Conservation (phyloP, 495 filamentous ascomycete species). For the Clohesyomyces aquaticus region DNA sequence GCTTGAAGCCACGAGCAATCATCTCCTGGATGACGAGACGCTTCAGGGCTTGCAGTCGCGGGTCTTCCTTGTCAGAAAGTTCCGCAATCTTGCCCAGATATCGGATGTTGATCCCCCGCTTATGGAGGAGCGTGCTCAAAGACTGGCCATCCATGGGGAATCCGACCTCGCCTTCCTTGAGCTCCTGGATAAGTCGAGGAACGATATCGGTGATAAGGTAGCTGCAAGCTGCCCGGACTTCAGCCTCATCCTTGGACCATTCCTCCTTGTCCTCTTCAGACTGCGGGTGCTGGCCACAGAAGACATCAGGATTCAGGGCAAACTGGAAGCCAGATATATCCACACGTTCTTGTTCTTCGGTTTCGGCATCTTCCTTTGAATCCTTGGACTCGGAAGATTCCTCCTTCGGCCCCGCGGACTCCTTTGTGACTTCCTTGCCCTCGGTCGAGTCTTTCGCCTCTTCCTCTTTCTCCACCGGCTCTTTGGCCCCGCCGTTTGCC, state of each 20-base stretch:
- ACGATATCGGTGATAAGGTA: slow-evolving; percentile 76
- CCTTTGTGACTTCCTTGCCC: slow-evolving; percentile 8
- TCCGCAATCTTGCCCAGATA: slow-evolving; percentile 85
- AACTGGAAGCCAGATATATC: slow-evolving; percentile 88
- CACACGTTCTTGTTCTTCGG: slow-evolving; percentile 60
- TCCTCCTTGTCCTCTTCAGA: slow-evolving; percentile 87
- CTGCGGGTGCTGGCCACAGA: slow-evolving; percentile 87
- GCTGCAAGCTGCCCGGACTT: slow-evolving; percentile 81
- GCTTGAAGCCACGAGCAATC: slow-evolving; percentile 92
- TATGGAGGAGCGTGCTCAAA: slow-evolving; percentile 86
- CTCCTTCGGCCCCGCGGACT: slow-evolving; percentile 25
- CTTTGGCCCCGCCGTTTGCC: neutral
- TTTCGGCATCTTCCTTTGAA: slow-evolving; percentile 45
- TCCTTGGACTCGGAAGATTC: slow-evolving; percentile 33
- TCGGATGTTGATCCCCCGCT: slow-evolving; percentile 94
- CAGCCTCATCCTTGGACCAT: slow-evolving; percentile 82
- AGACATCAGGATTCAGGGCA: slow-evolving; percentile 91
- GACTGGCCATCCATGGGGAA: slow-evolving; percentile 98
- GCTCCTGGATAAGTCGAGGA: slow-evolving; percentile 74
- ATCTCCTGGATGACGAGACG: slow-evolving; percentile 86
- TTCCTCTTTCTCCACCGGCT: slow-evolving; percentile 4
- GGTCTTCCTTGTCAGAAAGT: slow-evolving; percentile 66
- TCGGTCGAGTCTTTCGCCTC: slow-evolving; percentile 13
- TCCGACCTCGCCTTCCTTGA: slow-evolving; percentile 88
- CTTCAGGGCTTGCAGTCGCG: slow-evolving; percentile 74